These are phyloP conservation scores for Ceratocystis huliohia DNA, from an alignment of 2,329 filamentous ascomycete genomes.

Conservation along the genomic window DNA sequence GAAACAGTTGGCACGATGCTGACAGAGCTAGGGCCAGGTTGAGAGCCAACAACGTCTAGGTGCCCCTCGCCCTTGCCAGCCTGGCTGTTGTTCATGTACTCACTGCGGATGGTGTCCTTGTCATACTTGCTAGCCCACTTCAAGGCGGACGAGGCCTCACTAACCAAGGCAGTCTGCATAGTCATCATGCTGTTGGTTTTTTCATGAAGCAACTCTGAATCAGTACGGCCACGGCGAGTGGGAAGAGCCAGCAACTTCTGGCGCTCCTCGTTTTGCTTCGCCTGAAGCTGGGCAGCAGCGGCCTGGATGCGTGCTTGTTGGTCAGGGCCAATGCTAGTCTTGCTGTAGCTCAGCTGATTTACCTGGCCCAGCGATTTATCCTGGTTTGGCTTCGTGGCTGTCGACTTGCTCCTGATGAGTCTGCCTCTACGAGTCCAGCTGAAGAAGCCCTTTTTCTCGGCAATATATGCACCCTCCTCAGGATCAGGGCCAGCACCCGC, in stretches of 20 bases:
- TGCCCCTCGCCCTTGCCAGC: slow-evolving; percentile 52
- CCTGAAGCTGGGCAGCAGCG: slow-evolving; percentile 72
- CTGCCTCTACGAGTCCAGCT: slow-evolving; percentile 65
- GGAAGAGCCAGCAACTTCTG: slow-evolving; percentile 30
- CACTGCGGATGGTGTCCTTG: slow-evolving; percentile 69
- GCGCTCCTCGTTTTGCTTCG: slow-evolving; percentile 50
- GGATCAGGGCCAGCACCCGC: slow-evolving; percentile 82
- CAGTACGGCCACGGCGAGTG: slow-evolving; percentile 42
- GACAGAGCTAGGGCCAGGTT: slow-evolving; percentile 22
- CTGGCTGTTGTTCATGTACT: slow-evolving; percentile 65
- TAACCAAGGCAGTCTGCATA: slow-evolving; percentile 70
- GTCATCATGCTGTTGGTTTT: slow-evolving; percentile 89
- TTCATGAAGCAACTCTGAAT: slow-evolving; percentile 42
- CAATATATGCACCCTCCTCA: slow-evolving; percentile 75
- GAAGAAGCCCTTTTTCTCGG: slow-evolving; percentile 90
- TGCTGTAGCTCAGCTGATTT: slow-evolving; percentile 45
- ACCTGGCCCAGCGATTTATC: slow-evolving; percentile 34
- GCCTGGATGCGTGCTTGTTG: slow-evolving; percentile 89
- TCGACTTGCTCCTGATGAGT: slow-evolving; percentile 53
- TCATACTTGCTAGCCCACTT: slow-evolving; percentile 96
- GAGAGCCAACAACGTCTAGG: slow-evolving; percentile 23
- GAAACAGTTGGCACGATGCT: slow-evolving; percentile 28
- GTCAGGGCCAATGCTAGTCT: slow-evolving; percentile 74
- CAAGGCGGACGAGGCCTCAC: slow-evolving; percentile 82
- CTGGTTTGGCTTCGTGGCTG: slow-evolving; percentile 46